Percentiles rank a stretch among this genome's conserved stretches.
phyloP scores from a whole-genome alignment of 768 basidiomycete species.

The Collybiopsis luxurians region DNA sequence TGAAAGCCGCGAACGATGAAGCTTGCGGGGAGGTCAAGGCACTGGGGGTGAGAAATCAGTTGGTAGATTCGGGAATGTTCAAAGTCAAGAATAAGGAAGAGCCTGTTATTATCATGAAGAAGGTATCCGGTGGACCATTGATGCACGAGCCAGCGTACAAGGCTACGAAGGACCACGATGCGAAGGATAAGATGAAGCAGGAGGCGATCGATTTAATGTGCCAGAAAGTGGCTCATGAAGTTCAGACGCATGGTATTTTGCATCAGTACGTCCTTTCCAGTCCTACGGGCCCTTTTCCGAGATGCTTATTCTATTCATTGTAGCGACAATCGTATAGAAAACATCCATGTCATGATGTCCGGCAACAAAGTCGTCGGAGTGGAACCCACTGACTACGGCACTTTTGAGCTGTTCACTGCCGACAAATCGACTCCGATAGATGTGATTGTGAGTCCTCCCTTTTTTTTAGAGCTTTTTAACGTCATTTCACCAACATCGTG shows the following conservation, averaged over 20 bases:
- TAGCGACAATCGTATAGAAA: background rate
- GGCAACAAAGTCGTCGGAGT: background rate
- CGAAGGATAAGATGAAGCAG: background rate
- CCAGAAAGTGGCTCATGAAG: background rate
- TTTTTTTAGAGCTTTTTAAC: no score
- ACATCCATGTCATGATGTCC: background rate
- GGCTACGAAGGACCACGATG: background rate
- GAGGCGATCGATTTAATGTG: background rate
- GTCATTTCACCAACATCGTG: no score
- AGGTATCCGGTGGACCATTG: background rate
- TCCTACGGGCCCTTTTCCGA: no score
- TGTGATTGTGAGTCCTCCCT: background rate
- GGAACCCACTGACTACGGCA: background rate
- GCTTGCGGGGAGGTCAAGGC: background rate
- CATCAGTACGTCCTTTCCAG: background rate
- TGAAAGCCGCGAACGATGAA: background rate
- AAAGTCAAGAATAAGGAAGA: background rate
- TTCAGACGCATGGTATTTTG: background rate
- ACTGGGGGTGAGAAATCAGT: background rate
- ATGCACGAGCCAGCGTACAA: background rate
- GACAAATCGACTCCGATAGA: background rate
- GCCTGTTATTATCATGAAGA: background rate
- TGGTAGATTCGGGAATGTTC: background rate
- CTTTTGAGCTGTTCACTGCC: background rate
- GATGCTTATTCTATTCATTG: no score